phyloP scores from a whole-genome alignment of 306 rosid genomes.

The Begonia fuchsioides region DNA sequence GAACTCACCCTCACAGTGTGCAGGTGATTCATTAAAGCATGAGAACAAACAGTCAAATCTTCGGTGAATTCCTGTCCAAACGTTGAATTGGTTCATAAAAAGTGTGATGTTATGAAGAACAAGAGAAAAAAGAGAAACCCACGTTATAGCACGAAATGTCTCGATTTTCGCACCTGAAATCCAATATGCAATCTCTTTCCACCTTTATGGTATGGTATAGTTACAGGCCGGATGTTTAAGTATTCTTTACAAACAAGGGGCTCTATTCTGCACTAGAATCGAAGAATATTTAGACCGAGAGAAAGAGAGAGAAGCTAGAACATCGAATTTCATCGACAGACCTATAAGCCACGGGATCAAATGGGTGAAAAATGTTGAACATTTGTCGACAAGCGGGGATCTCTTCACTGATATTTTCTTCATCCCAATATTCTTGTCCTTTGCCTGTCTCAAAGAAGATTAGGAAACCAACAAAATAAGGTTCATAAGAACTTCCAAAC shows the following conservation, averaged over 20 bases:
- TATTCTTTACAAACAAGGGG: conserved; percentile 93
- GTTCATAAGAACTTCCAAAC: conserved; percentile 8
- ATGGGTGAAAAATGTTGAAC: conserved; percentile 97
- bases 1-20: conserved; percentile 57
- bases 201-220: conserved; percentile 88
- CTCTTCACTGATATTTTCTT: conserved; percentile 71
- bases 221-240: conserved; percentile 56
- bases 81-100: no score
- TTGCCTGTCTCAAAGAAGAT: conserved; percentile 38
- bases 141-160: conserved; percentile 1
- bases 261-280: conserved; percentile 48
- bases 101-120: background rate
- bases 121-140: conserved; percentile 7
- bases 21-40: conserved; percentile 43
- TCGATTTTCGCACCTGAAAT: conserved; percentile 46
- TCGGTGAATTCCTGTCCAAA: conserved; percentile 70
- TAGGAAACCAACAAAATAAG: conserved; percentile 4
- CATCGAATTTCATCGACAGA: conserved; percentile 14
- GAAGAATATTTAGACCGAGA: conserved; percentile 2
- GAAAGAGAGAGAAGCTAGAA: background rate
- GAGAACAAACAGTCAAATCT: conserved; percentile 70
- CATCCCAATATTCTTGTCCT: conserved; percentile 85
- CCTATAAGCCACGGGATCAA: conserved; percentile 98
- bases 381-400: conserved; percentile 90
- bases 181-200: conserved; percentile 95